These are phyloP conservation scores for Panicum virgatum DNA, from an alignment of 202 grass and related monocot genomes.

Conservation along the genomic window DNA sequence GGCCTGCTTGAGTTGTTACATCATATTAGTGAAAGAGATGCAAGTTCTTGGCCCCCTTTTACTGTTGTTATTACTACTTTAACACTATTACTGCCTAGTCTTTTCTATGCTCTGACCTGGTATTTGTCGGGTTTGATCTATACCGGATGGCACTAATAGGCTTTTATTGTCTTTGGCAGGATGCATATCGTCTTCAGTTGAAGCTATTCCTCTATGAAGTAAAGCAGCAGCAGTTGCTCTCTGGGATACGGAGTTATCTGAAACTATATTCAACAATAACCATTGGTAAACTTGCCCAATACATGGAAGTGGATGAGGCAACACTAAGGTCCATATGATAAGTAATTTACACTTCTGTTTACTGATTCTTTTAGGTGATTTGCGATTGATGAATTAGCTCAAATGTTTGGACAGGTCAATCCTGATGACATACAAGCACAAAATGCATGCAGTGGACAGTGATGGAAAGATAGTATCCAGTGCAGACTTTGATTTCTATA, in stretches of 20 bases:
- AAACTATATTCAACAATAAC: constrained; percentile 94
- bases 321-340: constrained; percentile 70
- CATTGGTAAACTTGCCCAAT: constrained; percentile 84
- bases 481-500: constrained; percentile 93
- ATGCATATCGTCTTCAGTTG: constrained; percentile 95
- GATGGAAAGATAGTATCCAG: constrained; percentile 88
- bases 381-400: not conserved
- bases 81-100: not conserved
- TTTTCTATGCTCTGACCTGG: not conserved
- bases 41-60: not conserved
- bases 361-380: constrained; percentile 6
- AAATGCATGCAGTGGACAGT: constrained; percentile 91
- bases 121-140: not conserved
- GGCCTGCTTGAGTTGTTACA: too few relatives aligned
- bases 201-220: constrained; percentile 99
- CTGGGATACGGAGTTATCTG: constrained; percentile 77
- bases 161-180: constrained; percentile 39
- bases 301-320: constrained; percentile 93
- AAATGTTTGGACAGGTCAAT: constrained; percentile 65
- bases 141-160: not conserved
- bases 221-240: constrained; percentile 93
- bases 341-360: constrained; percentile 24
- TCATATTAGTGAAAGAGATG: not conserved
- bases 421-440: constrained; percentile 96
- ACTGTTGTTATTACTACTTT: not conserved